phyloP scores from a whole-genome alignment of 1,284 basidiomycete genomes.

The Moesziomyces sp. region DNA sequence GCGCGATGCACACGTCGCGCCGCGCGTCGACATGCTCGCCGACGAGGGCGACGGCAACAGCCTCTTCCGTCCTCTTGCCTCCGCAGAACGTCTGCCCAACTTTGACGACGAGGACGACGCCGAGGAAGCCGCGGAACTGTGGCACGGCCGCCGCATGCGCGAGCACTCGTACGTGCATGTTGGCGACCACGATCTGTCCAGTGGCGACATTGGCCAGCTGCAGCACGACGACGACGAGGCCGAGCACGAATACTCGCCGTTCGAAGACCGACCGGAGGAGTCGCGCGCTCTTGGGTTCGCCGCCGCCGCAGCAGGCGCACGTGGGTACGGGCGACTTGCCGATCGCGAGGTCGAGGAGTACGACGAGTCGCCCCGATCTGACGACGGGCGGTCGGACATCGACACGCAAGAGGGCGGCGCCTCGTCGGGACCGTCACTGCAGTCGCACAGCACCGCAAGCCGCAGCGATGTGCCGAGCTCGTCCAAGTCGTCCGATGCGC shows the following conservation, averaged over 20 bases:
- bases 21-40: slow-evolving; percentile 64
- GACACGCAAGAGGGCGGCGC: slow-evolving; percentile 19
- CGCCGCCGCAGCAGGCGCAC: neutral
- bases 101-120: slow-evolving; percentile 28
- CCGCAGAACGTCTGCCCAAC: neutral
- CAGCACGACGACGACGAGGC: slow-evolving; percentile 10
- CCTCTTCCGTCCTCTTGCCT: slow-evolving; percentile 12
- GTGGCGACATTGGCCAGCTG: slow-evolving; percentile 29
- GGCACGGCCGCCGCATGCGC: slow-evolving; percentile 20
- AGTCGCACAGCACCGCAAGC: slow-evolving; percentile 43
- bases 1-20: slow-evolving; percentile 19
- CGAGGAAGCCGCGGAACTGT: slow-evolving; percentile 19
- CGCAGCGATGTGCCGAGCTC: slow-evolving; percentile 37
- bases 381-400: slow-evolving; percentile 24
- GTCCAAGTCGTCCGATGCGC: slow-evolving; percentile 20
- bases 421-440: slow-evolving; percentile 22
- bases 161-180: slow-evolving; percentile 37
- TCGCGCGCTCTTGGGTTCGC: neutral
- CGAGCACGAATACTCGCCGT: slow-evolving; percentile 47
- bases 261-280: slow-evolving; percentile 46
- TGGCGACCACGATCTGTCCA: slow-evolving; percentile 32
- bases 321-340: slow-evolving; percentile 26
- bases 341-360: slow-evolving; percentile 23
- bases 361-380: slow-evolving; percentile 21
- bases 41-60: slow-evolving; percentile 53